phyloP scores from a whole-genome alignment of 768 basidiomycete species.

The Lyophyllum semitale region DNA sequence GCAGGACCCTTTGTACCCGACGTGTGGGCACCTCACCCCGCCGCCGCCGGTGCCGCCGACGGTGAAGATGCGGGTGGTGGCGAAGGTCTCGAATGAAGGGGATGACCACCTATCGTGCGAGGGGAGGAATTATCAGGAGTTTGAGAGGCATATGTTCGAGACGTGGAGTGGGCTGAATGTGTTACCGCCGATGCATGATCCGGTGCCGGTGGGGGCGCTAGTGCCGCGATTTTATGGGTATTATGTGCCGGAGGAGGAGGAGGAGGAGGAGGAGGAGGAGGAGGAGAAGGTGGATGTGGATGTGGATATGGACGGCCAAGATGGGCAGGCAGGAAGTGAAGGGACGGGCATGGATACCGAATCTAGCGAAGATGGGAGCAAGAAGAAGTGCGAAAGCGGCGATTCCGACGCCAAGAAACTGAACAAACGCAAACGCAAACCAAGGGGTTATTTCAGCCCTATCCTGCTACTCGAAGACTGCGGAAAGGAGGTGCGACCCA shows the following conservation, averaged over 20 bases:
- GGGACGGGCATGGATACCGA: too few relatives aligned
- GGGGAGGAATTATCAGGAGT: constrained; percentile 43
- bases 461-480: constrained; percentile 48
- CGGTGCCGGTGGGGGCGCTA: constrained; percentile 49
- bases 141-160: constrained; percentile 47
- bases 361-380: too few relatives aligned
- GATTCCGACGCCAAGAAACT: background rate
- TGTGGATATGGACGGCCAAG: background rate
- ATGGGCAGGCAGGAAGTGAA: too few relatives aligned
- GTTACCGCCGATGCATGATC: constrained; percentile 39
- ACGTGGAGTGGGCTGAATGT: constrained; percentile 54
- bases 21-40: constrained; percentile 30
- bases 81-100: constrained; percentile 42
- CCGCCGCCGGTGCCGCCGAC: constrained; percentile 31
- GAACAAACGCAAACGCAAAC: background rate
- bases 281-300: background rate
- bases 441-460: constrained; percentile 33
- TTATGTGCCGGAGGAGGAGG: constrained; percentile 34
- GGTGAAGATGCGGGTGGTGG: constrained; percentile 40
- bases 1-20: constrained; percentile 29
- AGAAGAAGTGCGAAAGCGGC: background rate
- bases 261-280: constrained; percentile 1
- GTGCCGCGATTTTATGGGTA: constrained; percentile 70
- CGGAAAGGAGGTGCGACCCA: constrained; percentile 29
- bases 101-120: constrained; percentile 41